phyloP scores from a whole-genome alignment of 345 rosid species.

The Salix suchowensis region DNA sequence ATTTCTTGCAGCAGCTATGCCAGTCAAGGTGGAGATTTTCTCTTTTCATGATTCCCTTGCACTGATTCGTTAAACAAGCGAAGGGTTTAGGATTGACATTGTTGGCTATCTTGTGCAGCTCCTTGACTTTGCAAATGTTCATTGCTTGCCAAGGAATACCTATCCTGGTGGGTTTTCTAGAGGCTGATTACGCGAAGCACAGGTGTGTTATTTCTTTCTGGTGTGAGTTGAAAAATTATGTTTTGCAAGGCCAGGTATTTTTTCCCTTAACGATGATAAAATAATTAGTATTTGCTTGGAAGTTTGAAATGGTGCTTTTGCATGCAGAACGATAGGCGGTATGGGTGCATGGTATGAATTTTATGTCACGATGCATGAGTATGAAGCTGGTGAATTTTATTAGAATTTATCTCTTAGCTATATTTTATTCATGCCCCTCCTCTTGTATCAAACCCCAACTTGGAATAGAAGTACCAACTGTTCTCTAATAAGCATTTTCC shows the following conservation, averaged over 20 bases:
- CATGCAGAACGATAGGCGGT: not conserved
- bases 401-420: not conserved
- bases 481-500: not conserved
- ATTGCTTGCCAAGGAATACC: constrained; percentile 96
- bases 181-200: constrained; percentile 93
- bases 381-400: not conserved
- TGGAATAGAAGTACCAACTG: not conserved
- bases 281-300: not conserved
- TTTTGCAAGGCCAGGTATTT: not conserved
- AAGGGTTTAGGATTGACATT: constrained; percentile 23
- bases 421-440: not conserved
- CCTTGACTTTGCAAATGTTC: constrained; percentile 97
- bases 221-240: not conserved
- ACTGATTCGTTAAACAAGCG: not conserved
- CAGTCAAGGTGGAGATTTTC: constrained; percentile 67
- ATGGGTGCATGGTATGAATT: not conserved
- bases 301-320: not conserved
- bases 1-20: constrained; percentile 91
- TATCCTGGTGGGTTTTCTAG: constrained; percentile 87
- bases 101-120: constrained; percentile 47
- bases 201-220: constrained; percentile 46
- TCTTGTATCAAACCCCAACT: not conserved
- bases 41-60: constrained; percentile 4
- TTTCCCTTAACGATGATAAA: not conserved
- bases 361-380: not conserved